phyloP scores from a whole-genome alignment of 768 basidiomycete genomes.

The Panaeolus papilionaceus region DNA sequence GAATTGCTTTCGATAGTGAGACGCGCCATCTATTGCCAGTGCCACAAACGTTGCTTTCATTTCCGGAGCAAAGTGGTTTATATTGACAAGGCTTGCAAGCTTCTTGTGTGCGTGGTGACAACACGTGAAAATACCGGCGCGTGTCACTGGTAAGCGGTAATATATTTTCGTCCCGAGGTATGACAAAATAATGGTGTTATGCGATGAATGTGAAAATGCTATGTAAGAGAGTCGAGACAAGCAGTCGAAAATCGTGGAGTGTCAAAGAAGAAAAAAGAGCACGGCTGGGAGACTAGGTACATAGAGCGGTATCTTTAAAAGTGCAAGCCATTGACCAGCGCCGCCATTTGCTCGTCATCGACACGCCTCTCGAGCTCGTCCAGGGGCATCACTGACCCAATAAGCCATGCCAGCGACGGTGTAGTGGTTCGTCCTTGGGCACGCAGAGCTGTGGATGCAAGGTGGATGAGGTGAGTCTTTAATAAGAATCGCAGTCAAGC shows the following conservation, averaged over 20 bases:
- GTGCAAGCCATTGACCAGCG: slow-evolving; percentile 39
- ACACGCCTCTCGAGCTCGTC: slow-evolving; percentile 38
- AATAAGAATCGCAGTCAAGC: slow-evolving; percentile 10
- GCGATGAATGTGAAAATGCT: not conserved
- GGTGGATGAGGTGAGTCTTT: slow-evolving; percentile 14
- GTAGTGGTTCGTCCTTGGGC: slow-evolving; percentile 36
- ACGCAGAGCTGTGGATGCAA: slow-evolving; percentile 33
- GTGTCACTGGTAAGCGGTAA: not conserved
- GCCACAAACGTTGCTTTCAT: slow-evolving; percentile 24
- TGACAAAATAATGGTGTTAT: slow-evolving; percentile 5
- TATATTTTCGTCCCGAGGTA: not conserved
- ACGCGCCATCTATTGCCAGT: not conserved
- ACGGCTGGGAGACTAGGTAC: not conserved
- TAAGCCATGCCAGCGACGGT: slow-evolving; percentile 45
- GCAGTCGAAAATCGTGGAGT: not conserved
- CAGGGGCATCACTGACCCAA: slow-evolving; percentile 51
- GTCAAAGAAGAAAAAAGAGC: not conserved
- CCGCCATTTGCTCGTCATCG: slow-evolving; percentile 37
- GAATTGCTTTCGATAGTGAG: not conserved
- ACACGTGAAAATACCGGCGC: not conserved
- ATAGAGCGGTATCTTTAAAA: slow-evolving; percentile 23
- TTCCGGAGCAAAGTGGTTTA: slow-evolving; percentile 7
- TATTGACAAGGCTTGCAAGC: not conserved
- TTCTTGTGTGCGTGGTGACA: not conserved
- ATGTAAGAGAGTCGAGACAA: not conserved